A percentile compares a stretch with the other conserved stretches of the same genome.
Evolutionary conservation across 345 rosid genomes (phyloP).

Genomic region (Gossypium herbaceum): DNA sequence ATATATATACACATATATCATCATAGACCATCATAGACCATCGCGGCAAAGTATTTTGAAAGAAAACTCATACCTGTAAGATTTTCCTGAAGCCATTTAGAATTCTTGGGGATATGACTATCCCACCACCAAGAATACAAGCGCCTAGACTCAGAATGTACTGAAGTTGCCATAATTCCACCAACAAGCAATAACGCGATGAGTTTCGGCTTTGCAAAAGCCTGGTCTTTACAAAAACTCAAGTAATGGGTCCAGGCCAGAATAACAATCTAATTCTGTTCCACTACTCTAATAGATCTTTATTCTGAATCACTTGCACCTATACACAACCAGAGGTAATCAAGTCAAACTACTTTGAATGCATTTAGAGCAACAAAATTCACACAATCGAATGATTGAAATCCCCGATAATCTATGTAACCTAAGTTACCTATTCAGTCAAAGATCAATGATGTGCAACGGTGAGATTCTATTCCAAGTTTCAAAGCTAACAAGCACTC

Average conservation of each 20-base stretch:
- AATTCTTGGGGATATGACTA: conserved; percentile 95
- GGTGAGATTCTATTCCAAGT: neutral
- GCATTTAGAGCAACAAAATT: neutral
- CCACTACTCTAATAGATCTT: conserved; percentile 14
- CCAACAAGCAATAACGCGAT: conserved; percentile 41
- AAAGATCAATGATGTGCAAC: conserved; percentile 7
- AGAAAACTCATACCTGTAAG: conserved; percentile 54
- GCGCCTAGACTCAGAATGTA: conserved; percentile 59
- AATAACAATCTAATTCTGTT: conserved; percentile 24
- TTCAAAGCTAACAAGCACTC: conserved; percentile 12
- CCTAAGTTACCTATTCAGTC: conserved; percentile 22
- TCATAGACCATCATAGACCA: neutral
- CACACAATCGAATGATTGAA: neutral
- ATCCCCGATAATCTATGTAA: neutral
- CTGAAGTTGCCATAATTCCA: conserved; percentile 63
- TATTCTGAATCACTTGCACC: conserved; percentile 15
- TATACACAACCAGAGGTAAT: conserved; percentile 21
- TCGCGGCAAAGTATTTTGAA: neutral
- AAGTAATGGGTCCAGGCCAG: conserved; percentile 72
- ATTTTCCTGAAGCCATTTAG: conserved; percentile 99
- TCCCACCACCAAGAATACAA: conserved; percentile 99
- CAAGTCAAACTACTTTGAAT: neutral
- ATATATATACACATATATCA: neutral
- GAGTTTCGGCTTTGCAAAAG: conserved; percentile 59
- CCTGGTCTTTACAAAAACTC: conserved; percentile 41